A percentile compares a stretch with the other conserved stretches of the same genome.
phyloP scores from a whole-genome alignment of 495 filamentous ascomycete genomes.

The Xylaria palmicola region DNA sequence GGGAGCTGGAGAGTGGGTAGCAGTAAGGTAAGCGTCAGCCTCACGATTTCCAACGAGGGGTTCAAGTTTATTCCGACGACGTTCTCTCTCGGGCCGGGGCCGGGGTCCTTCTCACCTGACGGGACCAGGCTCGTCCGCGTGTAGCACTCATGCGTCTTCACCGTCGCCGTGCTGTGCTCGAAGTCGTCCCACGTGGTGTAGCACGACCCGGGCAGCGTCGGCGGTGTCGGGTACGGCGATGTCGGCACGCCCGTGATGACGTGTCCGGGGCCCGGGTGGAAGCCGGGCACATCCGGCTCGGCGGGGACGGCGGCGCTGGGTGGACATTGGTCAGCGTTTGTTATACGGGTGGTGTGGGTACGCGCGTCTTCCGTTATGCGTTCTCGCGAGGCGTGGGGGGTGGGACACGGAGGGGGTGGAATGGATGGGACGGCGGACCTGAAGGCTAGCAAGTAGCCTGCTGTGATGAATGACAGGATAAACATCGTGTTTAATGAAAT shows the following conservation, averaged over 20 bases:
- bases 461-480: not conserved
- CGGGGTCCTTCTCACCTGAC: conserved; percentile 22
- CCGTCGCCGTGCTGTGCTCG: conserved; percentile 21
- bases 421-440: not conserved
- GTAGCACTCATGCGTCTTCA: conserved; percentile 26
- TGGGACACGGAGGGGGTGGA: not conserved
- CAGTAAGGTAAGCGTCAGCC: no score
- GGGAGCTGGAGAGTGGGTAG: conserved; percentile 5
- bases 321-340: no score
- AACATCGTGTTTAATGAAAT: not conserved
- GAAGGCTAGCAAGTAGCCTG: not conserved
- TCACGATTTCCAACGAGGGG: no score
- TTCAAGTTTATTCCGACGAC: no score
- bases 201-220: conserved; percentile 24
- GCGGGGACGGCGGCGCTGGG: no score
- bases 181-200: conserved; percentile 27
- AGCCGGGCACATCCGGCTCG: not conserved
- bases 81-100: no score
- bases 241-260: not conserved
- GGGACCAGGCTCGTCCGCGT: conserved; percentile 18
- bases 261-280: not conserved
- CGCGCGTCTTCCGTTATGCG: not conserved
- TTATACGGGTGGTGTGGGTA: not conserved
- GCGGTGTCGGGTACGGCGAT: not conserved
- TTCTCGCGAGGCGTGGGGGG: not conserved